phyloP scores from a whole-genome alignment of 495 filamentous ascomycete species.

The Chlorociboria aeruginascens region DNA sequence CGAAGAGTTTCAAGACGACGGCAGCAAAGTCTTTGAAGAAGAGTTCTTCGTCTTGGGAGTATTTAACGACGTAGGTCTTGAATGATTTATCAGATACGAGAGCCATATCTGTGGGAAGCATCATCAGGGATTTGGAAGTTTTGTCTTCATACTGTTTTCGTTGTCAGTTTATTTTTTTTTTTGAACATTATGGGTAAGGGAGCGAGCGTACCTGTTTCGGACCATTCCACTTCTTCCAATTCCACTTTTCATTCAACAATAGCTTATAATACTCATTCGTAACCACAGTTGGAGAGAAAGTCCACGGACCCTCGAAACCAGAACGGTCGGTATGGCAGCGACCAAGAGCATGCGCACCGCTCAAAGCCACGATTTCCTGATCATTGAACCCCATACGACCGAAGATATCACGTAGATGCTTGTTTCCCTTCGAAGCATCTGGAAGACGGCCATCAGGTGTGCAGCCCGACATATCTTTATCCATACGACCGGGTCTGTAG shows the following conservation, averaged over 20 bases:
- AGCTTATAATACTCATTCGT: slow-evolving; percentile 92
- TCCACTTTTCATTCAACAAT: slow-evolving; percentile 86
- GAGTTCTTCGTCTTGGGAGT: slow-evolving; percentile 78
- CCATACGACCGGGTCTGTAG: slow-evolving; percentile 78
- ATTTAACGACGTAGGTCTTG: slow-evolving; percentile 72
- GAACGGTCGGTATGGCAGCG: slow-evolving; percentile 83
- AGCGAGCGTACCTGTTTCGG: slow-evolving; percentile 39
- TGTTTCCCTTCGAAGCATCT: slow-evolving; percentile 67
- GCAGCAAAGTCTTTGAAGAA: slow-evolving; percentile 92
- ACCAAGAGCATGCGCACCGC: slow-evolving; percentile 84
- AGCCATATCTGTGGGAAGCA: slow-evolving; percentile 88
- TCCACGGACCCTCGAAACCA: slow-evolving; percentile 90
- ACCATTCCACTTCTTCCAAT: slow-evolving; percentile 86
- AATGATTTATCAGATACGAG: slow-evolving; percentile 83
- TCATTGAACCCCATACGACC: slow-evolving; percentile 97
- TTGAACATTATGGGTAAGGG: neutral
- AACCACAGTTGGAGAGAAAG: slow-evolving; percentile 86
- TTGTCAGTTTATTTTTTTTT: slow-evolving; percentile 1
- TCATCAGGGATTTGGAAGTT: slow-evolving; percentile 81
- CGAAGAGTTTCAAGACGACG: slow-evolving; percentile 71
- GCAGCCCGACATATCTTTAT: slow-evolving; percentile 74
- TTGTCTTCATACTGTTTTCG: slow-evolving; percentile 66
- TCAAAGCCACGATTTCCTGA: slow-evolving; percentile 86
- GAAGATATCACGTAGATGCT: slow-evolving; percentile 88
- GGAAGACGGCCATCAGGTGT: slow-evolving; percentile 94